Percentiles rank a stretch among this genome's conserved stretches.
Conservation (phyloP, 108 stramenopile species). For the Cylindrotheca closterium region DNA sequence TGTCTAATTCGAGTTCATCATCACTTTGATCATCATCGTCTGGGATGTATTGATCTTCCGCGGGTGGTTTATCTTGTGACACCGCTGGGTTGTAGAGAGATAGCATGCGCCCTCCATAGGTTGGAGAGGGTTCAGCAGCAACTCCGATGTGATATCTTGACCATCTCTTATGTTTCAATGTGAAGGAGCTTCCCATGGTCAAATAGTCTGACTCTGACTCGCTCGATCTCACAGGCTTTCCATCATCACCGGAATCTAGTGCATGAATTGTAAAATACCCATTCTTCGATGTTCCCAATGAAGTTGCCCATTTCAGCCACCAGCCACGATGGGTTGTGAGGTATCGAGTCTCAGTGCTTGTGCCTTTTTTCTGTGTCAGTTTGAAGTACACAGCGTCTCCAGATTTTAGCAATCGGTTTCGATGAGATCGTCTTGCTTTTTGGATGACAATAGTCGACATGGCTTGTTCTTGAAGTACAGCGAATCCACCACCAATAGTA, state of each 20-base stretch:
- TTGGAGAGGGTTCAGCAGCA: slow-evolving; percentile 59
- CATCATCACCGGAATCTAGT: slow-evolving; percentile 26
- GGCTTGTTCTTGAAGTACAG: slow-evolving; percentile 61
- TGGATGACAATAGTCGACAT: slow-evolving; percentile 50
- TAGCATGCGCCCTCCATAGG: slow-evolving; percentile 86
- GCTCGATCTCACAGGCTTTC: slow-evolving; percentile 7
- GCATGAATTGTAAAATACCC: slow-evolving; percentile 63
- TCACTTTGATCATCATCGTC: slow-evolving; percentile 52
- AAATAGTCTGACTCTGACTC: slow-evolving; percentile 49
- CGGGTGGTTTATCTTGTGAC: background rate
- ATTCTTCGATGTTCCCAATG: slow-evolving; percentile 62
- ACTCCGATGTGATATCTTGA: slow-evolving; percentile 78
- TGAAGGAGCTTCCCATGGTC: slow-evolving; percentile 68
- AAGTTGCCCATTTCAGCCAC: slow-evolving; percentile 89
- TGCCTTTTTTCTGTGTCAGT: slow-evolving; percentile 34
- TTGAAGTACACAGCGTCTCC: slow-evolving; percentile 84
- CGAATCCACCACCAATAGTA: slow-evolving; percentile 77
- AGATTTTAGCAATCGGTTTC: slow-evolving; percentile 58
- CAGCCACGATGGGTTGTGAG: slow-evolving; percentile 86
- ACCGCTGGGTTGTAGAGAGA: slow-evolving; percentile 55
- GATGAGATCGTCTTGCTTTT: slow-evolving; percentile 40
- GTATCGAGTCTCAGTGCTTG: slow-evolving; percentile 57
- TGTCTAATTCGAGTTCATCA: slow-evolving; percentile 15
- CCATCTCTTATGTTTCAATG: slow-evolving; percentile 71
- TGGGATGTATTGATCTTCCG: slow-evolving; percentile 40